Conservation (phyloP, 768 basidiomycete species). For the Cystofilobasidium macerans region DNA sequence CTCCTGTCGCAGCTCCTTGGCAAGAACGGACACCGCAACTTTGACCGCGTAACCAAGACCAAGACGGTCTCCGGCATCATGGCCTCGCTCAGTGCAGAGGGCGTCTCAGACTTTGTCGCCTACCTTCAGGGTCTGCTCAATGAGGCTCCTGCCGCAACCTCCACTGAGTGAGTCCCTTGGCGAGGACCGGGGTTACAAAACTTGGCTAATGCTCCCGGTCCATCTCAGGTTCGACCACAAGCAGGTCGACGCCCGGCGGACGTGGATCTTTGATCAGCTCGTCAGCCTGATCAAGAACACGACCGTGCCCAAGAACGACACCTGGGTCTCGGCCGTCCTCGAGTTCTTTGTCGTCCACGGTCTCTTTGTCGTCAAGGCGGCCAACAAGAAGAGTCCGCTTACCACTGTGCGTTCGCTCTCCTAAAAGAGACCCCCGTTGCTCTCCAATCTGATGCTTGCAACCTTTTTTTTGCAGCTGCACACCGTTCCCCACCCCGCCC, state of each 20-base stretch:
- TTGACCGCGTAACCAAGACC: conserved; percentile 82
- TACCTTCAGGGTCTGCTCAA: conserved; percentile 59
- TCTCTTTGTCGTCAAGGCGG: conserved; percentile 64
- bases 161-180: conserved; percentile 43
- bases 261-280: conserved; percentile 82
- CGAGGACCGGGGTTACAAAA: no score
- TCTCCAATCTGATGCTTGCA: neutral
- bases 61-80: conserved; percentile 83
- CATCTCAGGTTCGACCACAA: conserved; percentile 32
- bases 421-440: neutral
- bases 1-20: conserved; percentile 76
- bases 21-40: conserved; percentile 67
- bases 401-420: conserved; percentile 46
- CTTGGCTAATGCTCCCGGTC: neutral
- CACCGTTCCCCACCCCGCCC: conserved; percentile 51
- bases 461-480: conserved; percentile 46
- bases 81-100: conserved; percentile 57
- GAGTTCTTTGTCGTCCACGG: conserved; percentile 76
- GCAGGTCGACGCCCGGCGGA: conserved; percentile 43
- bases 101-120: conserved; percentile 64
- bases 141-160: conserved; percentile 36
- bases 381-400: conserved; percentile 54
- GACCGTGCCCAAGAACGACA: conserved; percentile 62
- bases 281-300: conserved; percentile 65
- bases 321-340: conserved; percentile 61